Evolutionary conservation across 768 basidiomycete genomes (phyloP), one percentile per base, ranked within the genome.

Genomic region (Sporobolomyces phaffii): DNA sequence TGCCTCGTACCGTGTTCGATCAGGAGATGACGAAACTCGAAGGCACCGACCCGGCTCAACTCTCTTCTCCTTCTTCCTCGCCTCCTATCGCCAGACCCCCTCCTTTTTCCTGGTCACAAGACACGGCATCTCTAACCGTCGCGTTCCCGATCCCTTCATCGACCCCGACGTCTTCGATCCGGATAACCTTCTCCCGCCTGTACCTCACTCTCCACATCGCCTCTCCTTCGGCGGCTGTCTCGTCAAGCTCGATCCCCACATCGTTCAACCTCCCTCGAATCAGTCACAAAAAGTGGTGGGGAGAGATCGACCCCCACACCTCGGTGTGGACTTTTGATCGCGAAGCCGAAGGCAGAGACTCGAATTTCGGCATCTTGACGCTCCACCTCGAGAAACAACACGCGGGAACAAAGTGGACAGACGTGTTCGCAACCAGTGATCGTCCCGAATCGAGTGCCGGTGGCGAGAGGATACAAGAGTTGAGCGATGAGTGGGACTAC

Each of bases 51-150:
- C 60, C 53, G 17, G 24, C 28, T 26, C 58, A 15, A 9, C 52
- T 14, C 5, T 44, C 29, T 8, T 28, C 33, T 0, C 3, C 18
- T 22, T 26, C 10, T 29, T 13, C 2, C 44, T 11, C 34, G 18
- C 50, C 56, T 0, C 34, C 36, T 26, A 29, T 22, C 24, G 54
- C 86, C 0, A 69, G 82, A 69, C 88, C 87, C 5, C 84, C 85
- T 31, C 88, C 91, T 0, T 97, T 92, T 77, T 90, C 90, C 2
- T 99, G 94, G 94, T 89, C 86, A 0, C 94, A 99, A 75, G 86
- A 87, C 6, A 77, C 84, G 1, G 90, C 92, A 75, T 84, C 89
- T 1, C 80, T 98, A 54, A 91, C 89, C 0, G 78, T 98, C 47
- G 86, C 86, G 0, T 86, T 98, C 74, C 85, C 90, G 8, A 81